Conservation (phyloP, 2,329 filamentous ascomycete species). For the Coccinonectria pachysandricola region DNA sequence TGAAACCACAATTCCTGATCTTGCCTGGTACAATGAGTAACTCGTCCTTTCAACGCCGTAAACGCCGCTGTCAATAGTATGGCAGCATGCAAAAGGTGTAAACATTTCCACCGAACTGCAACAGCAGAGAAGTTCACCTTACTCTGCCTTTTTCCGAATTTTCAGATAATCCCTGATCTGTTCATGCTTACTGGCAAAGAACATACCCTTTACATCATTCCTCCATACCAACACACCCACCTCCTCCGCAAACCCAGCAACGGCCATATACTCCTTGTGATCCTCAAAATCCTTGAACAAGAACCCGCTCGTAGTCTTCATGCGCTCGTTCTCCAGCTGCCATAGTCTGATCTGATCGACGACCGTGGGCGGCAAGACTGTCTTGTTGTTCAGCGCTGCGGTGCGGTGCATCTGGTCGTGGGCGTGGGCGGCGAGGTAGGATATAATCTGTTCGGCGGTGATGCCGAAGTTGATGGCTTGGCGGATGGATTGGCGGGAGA, state of each 20-base stretch:
- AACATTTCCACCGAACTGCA: too few relatives aligned
- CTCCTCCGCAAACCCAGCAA: constrained; percentile 73
- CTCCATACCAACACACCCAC: constrained; percentile 86
- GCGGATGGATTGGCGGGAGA: constrained; percentile 81
- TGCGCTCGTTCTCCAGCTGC: constrained; percentile 94
- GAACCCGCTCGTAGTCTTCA: constrained; percentile 75
- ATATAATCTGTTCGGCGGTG: constrained; percentile 89
- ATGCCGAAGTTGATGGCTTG: constrained; percentile 84
- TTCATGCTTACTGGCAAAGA: constrained; percentile 87
- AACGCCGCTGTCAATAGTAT: constrained; percentile 1
- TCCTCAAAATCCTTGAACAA: constrained; percentile 81
- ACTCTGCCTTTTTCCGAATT: constrained; percentile 45
- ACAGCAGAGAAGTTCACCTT: too few relatives aligned
- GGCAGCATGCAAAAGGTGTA: too few relatives aligned
- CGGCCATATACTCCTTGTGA: constrained; percentile 57
- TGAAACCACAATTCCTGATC: too few relatives aligned
- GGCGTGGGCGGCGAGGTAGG: constrained; percentile 83
- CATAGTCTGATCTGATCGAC: constrained; percentile 95
- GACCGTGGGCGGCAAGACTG: constrained; percentile 85
- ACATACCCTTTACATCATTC: constrained; percentile 67
- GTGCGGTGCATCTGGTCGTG: constrained; percentile 84
- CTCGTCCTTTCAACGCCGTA: constrained; percentile 10
- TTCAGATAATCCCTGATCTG: constrained; percentile 76
- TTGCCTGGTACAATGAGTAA: too few relatives aligned
- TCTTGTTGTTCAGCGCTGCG: constrained; percentile 44